Conservation (phyloP, 768 basidiomycete genomes). For the Crassisporium funariophilum region DNA sequence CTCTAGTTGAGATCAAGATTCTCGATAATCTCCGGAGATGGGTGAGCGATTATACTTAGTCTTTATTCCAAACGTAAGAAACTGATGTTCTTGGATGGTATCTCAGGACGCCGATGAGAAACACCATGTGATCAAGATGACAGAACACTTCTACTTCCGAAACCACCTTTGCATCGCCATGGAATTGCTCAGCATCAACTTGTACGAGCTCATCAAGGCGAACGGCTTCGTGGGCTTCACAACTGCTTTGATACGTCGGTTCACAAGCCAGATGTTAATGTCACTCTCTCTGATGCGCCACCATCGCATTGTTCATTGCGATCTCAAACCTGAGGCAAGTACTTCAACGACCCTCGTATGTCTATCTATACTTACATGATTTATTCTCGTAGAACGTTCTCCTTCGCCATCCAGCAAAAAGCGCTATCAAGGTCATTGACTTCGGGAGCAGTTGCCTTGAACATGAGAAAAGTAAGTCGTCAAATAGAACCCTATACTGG, state of each 20-base stretch:
- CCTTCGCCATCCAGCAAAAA: slow-evolving; percentile 92
- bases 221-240: slow-evolving; percentile 99
- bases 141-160: slow-evolving; percentile 97
- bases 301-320: slow-evolving; percentile 97
- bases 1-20: slow-evolving; percentile 98
- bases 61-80: background rate
- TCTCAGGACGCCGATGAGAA: slow-evolving; percentile 92
- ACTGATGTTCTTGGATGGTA: slow-evolving; percentile 1
- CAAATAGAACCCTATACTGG: background rate
- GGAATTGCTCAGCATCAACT: slow-evolving; percentile 96
- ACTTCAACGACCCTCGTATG: background rate
- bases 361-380: slow-evolving; percentile 3
- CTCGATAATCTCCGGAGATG: slow-evolving; percentile 96
- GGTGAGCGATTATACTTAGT: slow-evolving; percentile 58
- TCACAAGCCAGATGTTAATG: slow-evolving; percentile 93
- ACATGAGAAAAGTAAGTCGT: slow-evolving; percentile 94
- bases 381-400: slow-evolving; percentile 76
- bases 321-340: slow-evolving; percentile 94
- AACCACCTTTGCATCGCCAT: slow-evolving; percentile 98
- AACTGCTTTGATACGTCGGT: slow-evolving; percentile 90
- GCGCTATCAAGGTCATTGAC: slow-evolving; percentile 97
- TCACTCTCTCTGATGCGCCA: slow-evolving; percentile 93
- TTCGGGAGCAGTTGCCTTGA: slow-evolving; percentile 99
- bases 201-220: slow-evolving; percentile 99
- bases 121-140: slow-evolving; percentile 97